Evolutionary conservation across 345 rosid species (phyloP), one percentile per base, ranked within the genome.

Genomic region (Melastoma malabathricum): DNA sequence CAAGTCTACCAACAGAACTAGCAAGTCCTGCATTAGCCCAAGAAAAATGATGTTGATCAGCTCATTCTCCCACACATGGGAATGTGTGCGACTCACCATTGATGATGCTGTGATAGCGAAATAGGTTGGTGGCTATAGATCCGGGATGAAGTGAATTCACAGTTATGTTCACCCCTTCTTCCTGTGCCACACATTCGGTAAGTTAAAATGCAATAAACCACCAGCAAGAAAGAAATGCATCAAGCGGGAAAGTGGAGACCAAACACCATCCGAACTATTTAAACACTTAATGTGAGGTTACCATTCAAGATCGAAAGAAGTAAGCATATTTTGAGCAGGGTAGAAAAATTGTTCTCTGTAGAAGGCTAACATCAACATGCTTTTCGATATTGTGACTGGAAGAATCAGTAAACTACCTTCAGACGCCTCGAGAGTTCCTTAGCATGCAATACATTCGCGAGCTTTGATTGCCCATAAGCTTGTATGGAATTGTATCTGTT

Each of bases 81-180:
- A 34, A 46, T 9, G 25, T 18, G 20, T 31, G 38, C 38, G 57
- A 43, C 18, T 72, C 65, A 80, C 95, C 65, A 25, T 60, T 64
- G 27, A 82, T 5, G 54, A 74, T 14, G 60, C 75, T 68, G 60
- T 64, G 73, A 67, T 78, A 63, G 18, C 85, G 87, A 48, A 71
- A 54, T 43, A 82, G 71, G 62, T 80, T 82, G 65, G 90, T 86
- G 38, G 63, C 62, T 50, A 86, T 80, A 51, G 76, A 39, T 60
- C 95, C 95, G 1, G 90, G 95, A 64, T 86, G 90, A 71, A 86
- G 73, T 46, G 90, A 74, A 69, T 86, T 82, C 10, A 72, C 80
- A 22, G 88, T 82, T 50, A 80, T 66, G 18, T 75, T 67, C 61
- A 59, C 77, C 22, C 75, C 80, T 34, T 78, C 80, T 61, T 80